Conservation (phyloP, 139 green algal species). For the Microglena sp. region DNA sequence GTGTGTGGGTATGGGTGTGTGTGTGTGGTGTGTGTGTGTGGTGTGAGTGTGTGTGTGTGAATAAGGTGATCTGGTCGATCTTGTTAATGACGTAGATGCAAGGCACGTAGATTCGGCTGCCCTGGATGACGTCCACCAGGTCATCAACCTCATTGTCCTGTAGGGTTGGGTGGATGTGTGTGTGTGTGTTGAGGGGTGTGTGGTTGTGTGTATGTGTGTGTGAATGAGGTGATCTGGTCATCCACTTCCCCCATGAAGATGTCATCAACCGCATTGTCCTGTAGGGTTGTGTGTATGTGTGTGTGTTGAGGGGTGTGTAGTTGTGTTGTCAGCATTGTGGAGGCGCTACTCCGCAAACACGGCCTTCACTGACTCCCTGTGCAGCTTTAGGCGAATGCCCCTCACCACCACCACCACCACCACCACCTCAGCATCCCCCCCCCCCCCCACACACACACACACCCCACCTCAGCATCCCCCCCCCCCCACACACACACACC, state of each 20-base stretch:
- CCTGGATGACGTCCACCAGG: conserved; percentile 96
- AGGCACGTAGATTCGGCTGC: conserved; percentile 87
- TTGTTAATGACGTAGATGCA: conserved; percentile 98
- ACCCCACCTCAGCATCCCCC: too few relatives aligned
- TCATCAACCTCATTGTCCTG: conserved; percentile 86
- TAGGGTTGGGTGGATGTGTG: neutral
- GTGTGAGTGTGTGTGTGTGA: too few relatives aligned
- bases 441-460: neutral
- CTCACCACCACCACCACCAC: too few relatives aligned
- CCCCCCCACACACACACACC: too few relatives aligned
- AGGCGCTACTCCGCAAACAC: conserved; percentile 55
- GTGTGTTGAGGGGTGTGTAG: too few relatives aligned
- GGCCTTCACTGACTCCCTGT: too few relatives aligned
- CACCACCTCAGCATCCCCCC: neutral
- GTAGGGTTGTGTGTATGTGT: conserved; percentile 11
- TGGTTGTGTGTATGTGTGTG: neutral
- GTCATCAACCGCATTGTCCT: conserved; percentile 90
- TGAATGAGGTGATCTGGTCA: conserved; percentile 59
- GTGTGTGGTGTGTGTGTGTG: too few relatives aligned
- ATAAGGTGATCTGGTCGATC: too few relatives aligned
- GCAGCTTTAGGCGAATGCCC: neutral
- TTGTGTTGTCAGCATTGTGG: conserved; percentile 86
- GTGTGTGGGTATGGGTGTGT: too few relatives aligned
- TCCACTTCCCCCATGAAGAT: conserved; percentile 44
- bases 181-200: too few relatives aligned